Evolutionary conservation across 2,329 filamentous ascomycete genomes (phyloP).

Genomic region (Incumbomyces delicatus): DNA sequence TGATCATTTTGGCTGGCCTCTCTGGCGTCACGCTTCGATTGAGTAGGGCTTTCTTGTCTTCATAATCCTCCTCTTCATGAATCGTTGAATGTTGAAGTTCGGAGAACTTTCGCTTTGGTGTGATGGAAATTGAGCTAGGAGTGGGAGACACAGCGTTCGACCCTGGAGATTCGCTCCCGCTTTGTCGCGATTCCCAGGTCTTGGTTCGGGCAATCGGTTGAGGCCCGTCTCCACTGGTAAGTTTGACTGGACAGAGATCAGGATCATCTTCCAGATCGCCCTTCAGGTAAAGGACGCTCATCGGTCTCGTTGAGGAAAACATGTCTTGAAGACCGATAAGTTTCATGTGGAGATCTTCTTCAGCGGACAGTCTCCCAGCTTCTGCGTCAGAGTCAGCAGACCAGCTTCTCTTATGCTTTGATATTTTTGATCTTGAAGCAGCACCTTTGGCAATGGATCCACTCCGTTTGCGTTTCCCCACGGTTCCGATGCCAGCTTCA

Average conservation of each 20-base stretch:
- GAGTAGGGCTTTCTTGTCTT: constrained; percentile 4
- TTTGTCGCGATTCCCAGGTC: constrained; percentile 26
- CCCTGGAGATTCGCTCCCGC: constrained; percentile 25
- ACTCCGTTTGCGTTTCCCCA: constrained; percentile 53
- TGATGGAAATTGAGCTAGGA: constrained; percentile 30
- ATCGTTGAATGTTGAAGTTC: constrained; percentile 17
- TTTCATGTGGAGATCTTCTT: constrained; percentile 38
- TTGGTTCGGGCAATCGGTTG: constrained; percentile 23
- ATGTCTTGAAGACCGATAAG: constrained; percentile 36
- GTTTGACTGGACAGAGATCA: constrained; percentile 33
- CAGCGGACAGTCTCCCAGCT: constrained; percentile 22
- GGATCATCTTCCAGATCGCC: constrained; percentile 38
- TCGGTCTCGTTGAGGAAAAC: constrained; percentile 35
- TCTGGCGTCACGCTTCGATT: constrained; percentile 4
- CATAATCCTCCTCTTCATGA: constrained; percentile 16
- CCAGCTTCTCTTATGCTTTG: constrained; percentile 90
- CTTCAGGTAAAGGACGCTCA: constrained; percentile 33
- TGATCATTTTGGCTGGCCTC: constrained; percentile 16
- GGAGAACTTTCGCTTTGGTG: constrained; percentile 31
- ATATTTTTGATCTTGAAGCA: constrained; percentile 58
- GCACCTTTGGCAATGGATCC: constrained; percentile 37
- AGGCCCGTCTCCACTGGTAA: constrained; percentile 28
- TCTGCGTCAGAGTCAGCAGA: constrained; percentile 68
- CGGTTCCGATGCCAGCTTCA: constrained; percentile 50
- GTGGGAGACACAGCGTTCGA: constrained; percentile 31